These are phyloP conservation scores for Didymella pomorum DNA, from an alignment of 2,329 filamentous ascomycete genomes.

Conservation along the genomic window DNA sequence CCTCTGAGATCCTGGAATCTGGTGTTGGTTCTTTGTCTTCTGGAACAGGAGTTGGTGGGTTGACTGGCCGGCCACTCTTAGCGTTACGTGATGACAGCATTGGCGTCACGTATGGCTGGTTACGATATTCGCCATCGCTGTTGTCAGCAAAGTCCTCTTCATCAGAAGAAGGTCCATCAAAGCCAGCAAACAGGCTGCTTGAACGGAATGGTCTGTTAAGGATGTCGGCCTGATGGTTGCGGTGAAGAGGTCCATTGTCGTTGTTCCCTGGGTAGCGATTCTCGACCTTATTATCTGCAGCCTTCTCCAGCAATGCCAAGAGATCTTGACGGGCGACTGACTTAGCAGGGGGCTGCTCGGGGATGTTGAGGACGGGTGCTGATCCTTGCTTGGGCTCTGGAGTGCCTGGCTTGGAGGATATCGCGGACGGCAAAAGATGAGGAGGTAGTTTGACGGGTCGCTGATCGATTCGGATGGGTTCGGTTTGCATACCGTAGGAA, in stretches of 20 bases:
- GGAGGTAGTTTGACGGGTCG: slow-evolving; percentile 76
- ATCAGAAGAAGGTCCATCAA: slow-evolving; percentile 70
- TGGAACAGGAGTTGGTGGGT: slow-evolving; percentile 53
- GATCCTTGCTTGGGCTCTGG: slow-evolving; percentile 38
- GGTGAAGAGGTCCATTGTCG: slow-evolving; percentile 76
- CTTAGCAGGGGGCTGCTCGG: slow-evolving; percentile 26
- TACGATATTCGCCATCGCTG: slow-evolving; percentile 69
- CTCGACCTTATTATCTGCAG: slow-evolving; percentile 52
- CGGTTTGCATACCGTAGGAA: slow-evolving; percentile 79
- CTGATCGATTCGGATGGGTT: slow-evolving; percentile 85
- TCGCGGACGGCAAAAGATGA: slow-evolving; percentile 80
- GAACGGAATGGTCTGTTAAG: slow-evolving; percentile 73
- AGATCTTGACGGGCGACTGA: slow-evolving; percentile 43
- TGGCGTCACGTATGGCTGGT: slow-evolving; percentile 54
- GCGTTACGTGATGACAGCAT: slow-evolving; percentile 55
- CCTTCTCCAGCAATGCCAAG: slow-evolving; percentile 39
- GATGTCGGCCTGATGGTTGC: slow-evolving; percentile 64
- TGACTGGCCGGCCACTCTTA: slow-evolving; percentile 57
- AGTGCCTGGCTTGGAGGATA: slow-evolving; percentile 63
- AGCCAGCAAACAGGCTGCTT: slow-evolving; percentile 87
- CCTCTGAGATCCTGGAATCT: slow-evolving; percentile 41
- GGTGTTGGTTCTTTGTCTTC: slow-evolving; percentile 52
- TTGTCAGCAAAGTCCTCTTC: slow-evolving; percentile 68
- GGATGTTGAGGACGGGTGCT: slow-evolving; percentile 8
- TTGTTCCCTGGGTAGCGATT: slow-evolving; percentile 82